Percentiles rank a stretch among this genome's conserved stretches.
phyloP scores from a whole-genome alignment of 2,329 filamentous ascomycete species.

The Epichloe coenophiala region DNA sequence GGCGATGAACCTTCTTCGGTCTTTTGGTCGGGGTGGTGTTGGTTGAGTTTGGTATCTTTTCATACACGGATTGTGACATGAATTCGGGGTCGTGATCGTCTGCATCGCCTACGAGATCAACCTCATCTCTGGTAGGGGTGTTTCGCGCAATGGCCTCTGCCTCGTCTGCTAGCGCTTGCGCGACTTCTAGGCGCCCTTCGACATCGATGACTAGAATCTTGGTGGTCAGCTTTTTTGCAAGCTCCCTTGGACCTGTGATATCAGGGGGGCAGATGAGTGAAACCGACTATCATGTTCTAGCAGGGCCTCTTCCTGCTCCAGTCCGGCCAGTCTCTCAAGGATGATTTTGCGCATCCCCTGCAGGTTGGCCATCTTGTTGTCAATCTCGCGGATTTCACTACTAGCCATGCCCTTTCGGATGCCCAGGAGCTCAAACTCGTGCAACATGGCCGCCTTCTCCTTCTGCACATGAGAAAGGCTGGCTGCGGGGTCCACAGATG shows the following conservation, averaged over 20 bases:
- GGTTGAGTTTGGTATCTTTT: constrained; percentile 59
- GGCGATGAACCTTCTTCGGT: constrained; percentile 42
- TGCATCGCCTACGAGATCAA: constrained; percentile 37
- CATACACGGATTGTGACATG: constrained; percentile 97
- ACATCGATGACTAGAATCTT: constrained; percentile 41
- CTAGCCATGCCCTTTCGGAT: constrained; percentile 96
- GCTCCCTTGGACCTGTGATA: not conserved
- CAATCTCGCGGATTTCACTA: constrained; percentile 89
- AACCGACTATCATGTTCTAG: constrained; percentile 74
- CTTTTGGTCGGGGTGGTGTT: constrained; percentile 34
- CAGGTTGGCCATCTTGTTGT: constrained; percentile 90
- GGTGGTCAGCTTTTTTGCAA: not conserved
- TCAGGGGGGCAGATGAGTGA: not conserved
- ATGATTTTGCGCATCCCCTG: constrained; percentile 88
- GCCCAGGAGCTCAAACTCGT: constrained; percentile 79
- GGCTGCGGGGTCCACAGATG: constrained; percentile 43
- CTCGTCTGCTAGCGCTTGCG: constrained; percentile 45
- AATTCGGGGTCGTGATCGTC: constrained; percentile 46
- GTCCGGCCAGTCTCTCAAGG: constrained; percentile 66
- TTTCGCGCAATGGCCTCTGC: constrained; percentile 41
- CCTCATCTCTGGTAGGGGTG: constrained; percentile 37
- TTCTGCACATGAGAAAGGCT: constrained; percentile 62
- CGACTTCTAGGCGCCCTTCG: constrained; percentile 47
- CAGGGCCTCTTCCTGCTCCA: constrained; percentile 84
- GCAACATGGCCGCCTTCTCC: constrained; percentile 67